Percentiles rank a stretch among this genome's conserved stretches.
These are phyloP conservation scores for Cryptosporidium canis DNA, from an alignment of 169 alveolate species.

Conservation along the genomic window DNA sequence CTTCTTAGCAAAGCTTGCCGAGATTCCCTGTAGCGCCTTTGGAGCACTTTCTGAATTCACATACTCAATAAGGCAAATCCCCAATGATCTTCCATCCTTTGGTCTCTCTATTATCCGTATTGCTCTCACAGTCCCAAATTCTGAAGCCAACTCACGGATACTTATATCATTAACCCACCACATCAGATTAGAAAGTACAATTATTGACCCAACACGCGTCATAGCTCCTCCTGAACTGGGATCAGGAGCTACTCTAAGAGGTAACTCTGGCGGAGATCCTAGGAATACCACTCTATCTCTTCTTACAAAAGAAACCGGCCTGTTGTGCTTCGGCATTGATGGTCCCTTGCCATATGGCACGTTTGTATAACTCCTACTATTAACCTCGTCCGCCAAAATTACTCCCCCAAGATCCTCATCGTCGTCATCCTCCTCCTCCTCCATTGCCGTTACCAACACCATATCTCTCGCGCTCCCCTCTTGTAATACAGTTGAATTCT, in stretches of 20 bases:
- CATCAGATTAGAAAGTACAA: conserved; percentile 53
- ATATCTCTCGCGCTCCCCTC: not conserved
- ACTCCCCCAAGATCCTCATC: conserved; percentile 58
- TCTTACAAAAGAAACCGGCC: conserved; percentile 18
- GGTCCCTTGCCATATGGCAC: conserved; percentile 41
- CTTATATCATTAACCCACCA: conserved; percentile 72
- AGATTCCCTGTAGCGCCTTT: conserved; percentile 54
- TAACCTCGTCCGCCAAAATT: conserved; percentile 65
- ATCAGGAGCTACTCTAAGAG: conserved; percentile 39
- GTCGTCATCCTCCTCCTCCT: conserved; percentile 19
- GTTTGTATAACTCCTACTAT: conserved; percentile 38
- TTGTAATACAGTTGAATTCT: too few relatives aligned
- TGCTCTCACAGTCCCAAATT: conserved; percentile 70
- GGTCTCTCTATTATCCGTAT: conserved; percentile 62
- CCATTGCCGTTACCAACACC: not conserved
- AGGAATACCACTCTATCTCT: conserved; percentile 50
- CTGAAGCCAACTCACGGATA: conserved; percentile 49
- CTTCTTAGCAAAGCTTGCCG: conserved; percentile 69
- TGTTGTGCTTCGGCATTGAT: conserved; percentile 1
- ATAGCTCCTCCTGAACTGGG: conserved; percentile 55
- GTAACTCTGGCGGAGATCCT: conserved; percentile 68
- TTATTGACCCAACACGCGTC: conserved; percentile 64
- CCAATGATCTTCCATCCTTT: conserved; percentile 70
- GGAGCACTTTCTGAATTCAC: conserved; percentile 70
- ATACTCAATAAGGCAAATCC: conserved; percentile 62